Conservation (phyloP, 768 basidiomycete species). For the Boletus subcaerulescens region DNA sequence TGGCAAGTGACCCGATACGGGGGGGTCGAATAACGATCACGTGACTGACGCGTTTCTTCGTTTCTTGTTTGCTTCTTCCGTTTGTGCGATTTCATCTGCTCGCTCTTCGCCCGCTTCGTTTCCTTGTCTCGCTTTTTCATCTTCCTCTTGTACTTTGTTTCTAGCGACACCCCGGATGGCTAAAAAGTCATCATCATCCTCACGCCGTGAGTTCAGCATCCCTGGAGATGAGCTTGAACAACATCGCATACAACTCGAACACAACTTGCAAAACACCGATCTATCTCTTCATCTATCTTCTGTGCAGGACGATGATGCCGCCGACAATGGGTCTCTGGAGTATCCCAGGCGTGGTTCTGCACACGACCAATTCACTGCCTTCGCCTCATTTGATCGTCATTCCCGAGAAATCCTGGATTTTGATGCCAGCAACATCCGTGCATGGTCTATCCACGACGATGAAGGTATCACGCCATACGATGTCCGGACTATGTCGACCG, state of each 20-base stretch:
- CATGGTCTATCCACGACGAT: slow-evolving; percentile 64
- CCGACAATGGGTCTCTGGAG: slow-evolving; percentile 55
- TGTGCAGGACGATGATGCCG: slow-evolving; percentile 38
- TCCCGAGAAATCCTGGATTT: slow-evolving; percentile 56
- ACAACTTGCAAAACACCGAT: slow-evolving; percentile 71
- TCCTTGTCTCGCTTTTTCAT: slow-evolving; percentile 12
- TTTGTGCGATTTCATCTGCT: background rate
- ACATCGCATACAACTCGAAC: slow-evolving; percentile 73
- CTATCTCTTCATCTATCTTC: slow-evolving; percentile 70
- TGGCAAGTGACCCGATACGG: slow-evolving; percentile 13
- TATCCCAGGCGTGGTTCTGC: slow-evolving; percentile 67
- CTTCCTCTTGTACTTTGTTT: slow-evolving; percentile 14
- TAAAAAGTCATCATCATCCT: slow-evolving; percentile 24
- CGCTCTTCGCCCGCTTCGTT: slow-evolving; percentile 6
- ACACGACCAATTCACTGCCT: slow-evolving; percentile 54
- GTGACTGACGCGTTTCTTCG: slow-evolving; percentile 32
- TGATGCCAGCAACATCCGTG: slow-evolving; percentile 48
- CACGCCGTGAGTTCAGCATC: slow-evolving; percentile 50
- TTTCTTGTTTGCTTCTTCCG: slow-evolving; percentile 20
- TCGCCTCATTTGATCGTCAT: slow-evolving; percentile 58
- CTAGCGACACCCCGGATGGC: slow-evolving; percentile 23
- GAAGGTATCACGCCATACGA: slow-evolving; percentile 66
- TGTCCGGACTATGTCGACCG: slow-evolving; percentile 74
- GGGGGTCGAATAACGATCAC: slow-evolving; percentile 22
- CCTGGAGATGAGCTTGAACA: slow-evolving; percentile 72